Base-by-base conservation (phyloP, 441 rosid species). In the Geranium incanum region DNA sequence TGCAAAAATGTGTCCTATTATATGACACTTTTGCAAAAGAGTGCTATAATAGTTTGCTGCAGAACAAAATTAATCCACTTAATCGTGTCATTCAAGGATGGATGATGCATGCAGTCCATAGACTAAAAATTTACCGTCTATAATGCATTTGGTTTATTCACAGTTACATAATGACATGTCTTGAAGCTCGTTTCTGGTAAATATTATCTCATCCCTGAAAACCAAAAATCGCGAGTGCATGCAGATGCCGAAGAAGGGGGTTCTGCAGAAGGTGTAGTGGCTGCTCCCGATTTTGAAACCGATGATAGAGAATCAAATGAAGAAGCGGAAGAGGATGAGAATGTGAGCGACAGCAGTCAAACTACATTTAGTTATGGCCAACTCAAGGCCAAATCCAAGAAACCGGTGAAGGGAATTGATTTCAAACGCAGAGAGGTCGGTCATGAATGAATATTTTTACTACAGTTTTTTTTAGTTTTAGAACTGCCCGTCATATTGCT, bases 401-500 rank as follows among this genome's bases (percentile, higher is more conserved):
- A 86, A 71, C 97, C 99, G 1, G 88, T 80, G 3, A 81, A 84
- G 6, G 89, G 89, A 72, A 87, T 87, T 36, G 92, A 87, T 74
- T 83, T 84, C 68, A 87, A 87, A 70, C 72, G 84, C 70, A 86
- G 98, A 85, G 99, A 95, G 97, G 99, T 95, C 68, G 87, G 33
- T 41, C 11, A 11, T 4, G 37, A 73, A 28, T 67, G 36, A 66
- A 19, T 23, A 23, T 21, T 50, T 50, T 16, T 12, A 6, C 15
- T 1, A 6, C 3, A 16, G 2, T 37, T 33, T 37, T 11, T 48
- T 65, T 71, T 7, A 69, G 36, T 65, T 19, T 67, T 71, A 19
- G 66, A 55, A 36, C 33, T 6, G 23, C 64, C 33, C 28, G 7
- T 59, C 11, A 59, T 18, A 12, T 70, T 21, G 13, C 63, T 60